Evolutionary conservation across 257 asterid species (phyloP).

Genomic region (Leptodermis oblonga): DNA sequence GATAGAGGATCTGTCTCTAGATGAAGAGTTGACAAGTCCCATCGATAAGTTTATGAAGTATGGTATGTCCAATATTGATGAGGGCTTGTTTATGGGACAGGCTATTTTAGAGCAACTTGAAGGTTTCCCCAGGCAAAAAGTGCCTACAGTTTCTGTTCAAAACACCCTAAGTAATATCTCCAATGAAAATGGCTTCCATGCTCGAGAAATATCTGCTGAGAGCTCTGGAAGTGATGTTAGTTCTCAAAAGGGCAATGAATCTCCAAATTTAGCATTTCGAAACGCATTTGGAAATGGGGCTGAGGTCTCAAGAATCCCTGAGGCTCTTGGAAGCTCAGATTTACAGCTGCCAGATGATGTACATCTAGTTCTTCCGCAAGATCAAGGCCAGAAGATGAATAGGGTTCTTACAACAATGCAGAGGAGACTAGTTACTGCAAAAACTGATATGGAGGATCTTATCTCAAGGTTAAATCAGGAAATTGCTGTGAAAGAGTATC

Average conservation of each 20-base stretch:
- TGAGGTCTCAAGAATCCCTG: constrained; percentile 41
- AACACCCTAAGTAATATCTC: constrained; percentile 31
- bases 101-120: constrained; percentile 89
- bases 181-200: constrained; percentile 62
- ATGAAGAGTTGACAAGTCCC: constrained; percentile 70
- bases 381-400: constrained; percentile 84
- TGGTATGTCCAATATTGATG: constrained; percentile 93
- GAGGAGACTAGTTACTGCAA: constrained; percentile 70
- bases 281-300: constrained; percentile 47
- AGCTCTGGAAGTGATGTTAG: constrained; percentile 75
- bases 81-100: constrained; percentile 93
- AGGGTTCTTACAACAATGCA: constrained; percentile 66
- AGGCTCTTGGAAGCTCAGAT: constrained; percentile 39
- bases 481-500: constrained; percentile 87
- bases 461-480: constrained; percentile 93
- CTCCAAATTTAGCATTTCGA: constrained; percentile 42
- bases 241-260: constrained; percentile 59
- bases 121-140: constrained; percentile 61
- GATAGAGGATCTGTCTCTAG: constrained; percentile 60
- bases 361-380: constrained; percentile 64
- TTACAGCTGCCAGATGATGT: constrained; percentile 58
- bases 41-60: constrained; percentile 86
- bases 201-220: constrained; percentile 61
- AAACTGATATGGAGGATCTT: constrained; percentile 99
- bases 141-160: constrained; percentile 33